These are phyloP conservation scores for Neurospora crassa DNA, from an alignment of 2,329 filamentous ascomycete species.

Conservation along the genomic window DNA sequence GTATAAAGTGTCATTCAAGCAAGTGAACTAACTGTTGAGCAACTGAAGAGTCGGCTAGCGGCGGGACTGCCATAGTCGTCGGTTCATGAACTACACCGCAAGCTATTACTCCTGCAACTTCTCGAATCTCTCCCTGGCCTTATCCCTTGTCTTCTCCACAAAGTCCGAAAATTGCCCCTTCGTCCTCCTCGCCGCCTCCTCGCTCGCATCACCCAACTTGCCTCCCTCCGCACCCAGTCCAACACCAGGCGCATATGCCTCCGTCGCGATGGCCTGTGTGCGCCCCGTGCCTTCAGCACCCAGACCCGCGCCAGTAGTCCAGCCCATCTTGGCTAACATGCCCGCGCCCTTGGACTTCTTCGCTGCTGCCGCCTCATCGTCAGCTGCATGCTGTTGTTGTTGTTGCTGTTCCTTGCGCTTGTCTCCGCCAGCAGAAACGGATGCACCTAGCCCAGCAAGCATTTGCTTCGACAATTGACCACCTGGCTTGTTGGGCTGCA, in stretches of 20 bases:
- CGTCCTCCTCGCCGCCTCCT: constrained; percentile 53
- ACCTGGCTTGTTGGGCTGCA: constrained; percentile 47
- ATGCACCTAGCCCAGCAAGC: constrained; percentile 14
- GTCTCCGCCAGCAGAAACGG: constrained; percentile 17
- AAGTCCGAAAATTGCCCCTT: constrained; percentile 52
- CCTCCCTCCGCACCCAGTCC: constrained; percentile 60
- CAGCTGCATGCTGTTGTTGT: constrained; percentile 5
- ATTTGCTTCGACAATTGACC: constrained; percentile 11
- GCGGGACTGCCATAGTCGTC: not conserved
- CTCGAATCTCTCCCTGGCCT: constrained; percentile 57
- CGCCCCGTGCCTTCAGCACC: constrained; percentile 54
- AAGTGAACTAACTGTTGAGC: not conserved
- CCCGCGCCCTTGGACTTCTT: constrained; percentile 53
- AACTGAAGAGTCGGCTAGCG: not conserved
- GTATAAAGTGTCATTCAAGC: not conserved
- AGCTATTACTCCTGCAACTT: constrained; percentile 30
- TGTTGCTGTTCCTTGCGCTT: constrained; percentile 28
- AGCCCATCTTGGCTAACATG: constrained; percentile 65
- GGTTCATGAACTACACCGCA: not conserved
- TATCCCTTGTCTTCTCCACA: constrained; percentile 53
- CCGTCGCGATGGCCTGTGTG: constrained; percentile 53
- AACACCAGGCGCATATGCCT: constrained; percentile 58
- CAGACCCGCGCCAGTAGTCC: constrained; percentile 54
- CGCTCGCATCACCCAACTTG: constrained; percentile 58
- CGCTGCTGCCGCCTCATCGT: constrained; percentile 25